Base-by-base conservation (phyloP, 23 red algal genomes). In the Agarophyton chilense region DNA sequence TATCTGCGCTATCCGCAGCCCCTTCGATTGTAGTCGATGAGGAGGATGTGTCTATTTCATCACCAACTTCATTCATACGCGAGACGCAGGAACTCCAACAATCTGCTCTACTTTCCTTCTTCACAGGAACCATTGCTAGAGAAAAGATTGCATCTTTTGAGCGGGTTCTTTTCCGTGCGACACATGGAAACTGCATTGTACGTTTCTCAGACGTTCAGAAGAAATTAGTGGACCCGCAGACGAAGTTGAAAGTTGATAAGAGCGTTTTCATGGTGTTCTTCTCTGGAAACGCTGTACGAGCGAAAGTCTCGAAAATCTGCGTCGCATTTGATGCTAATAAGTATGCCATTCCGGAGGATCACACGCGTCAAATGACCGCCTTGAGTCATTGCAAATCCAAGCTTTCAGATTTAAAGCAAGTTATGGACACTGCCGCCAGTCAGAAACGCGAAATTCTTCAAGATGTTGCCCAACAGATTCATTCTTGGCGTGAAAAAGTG, bases 191-290 rank as follows among this genome's bases (percentile, higher is more conserved):
- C 74, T 94, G 81, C 44, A 64, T 94, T 76, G 81, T 91, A 3
- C 57, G 92, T 19, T 94, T 88, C 19, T 60, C 84, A 13, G 72
- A 89, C 14, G 71, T 99, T 18, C 60, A 83, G 2, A 83, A 94
- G 29, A 86, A 81, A 47, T 34, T 98, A 35, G 49, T 64, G 8
- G 95, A 98, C 51, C 68, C 84, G 13, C 89, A 94, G 24, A 81
- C 53, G 36, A 84, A 79, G 11, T 60, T 56, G 39, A 63, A 52
- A 14, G 53, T 32, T 36, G 55, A 84, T 0, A 99, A 99, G 57
- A 70, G 81, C 19, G 97, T 96, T 8, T 99, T 99, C 73, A 90
- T 99, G 82, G 75, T 99, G 4, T 95, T 99, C 47, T 96, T 89
- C 70, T 86, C 94, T 14, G 97, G 97, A 42, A 66, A 47, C 6